Conservation (phyloP, 1,284 basidiomycete species). For the Volvariella surrecta region DNA sequence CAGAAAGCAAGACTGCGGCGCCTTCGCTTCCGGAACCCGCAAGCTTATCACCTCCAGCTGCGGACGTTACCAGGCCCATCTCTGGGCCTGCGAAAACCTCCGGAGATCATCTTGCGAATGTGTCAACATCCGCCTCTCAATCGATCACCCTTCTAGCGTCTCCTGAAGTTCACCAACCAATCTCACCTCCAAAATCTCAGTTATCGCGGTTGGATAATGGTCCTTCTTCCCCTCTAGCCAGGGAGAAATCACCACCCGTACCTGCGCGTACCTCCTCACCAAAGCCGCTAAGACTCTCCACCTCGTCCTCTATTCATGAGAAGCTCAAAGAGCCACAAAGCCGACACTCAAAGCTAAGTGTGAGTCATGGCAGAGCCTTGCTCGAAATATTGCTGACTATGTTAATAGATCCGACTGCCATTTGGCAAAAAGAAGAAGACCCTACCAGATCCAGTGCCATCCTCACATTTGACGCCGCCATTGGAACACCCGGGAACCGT, state of each 20-base stretch:
- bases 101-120: background rate
- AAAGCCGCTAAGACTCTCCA: conserved; percentile 36
- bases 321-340: conserved; percentile 41
- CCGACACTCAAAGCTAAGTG: conserved; percentile 65
- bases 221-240: conserved; percentile 13
- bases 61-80: too few relatives aligned
- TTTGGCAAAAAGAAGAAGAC: conserved; percentile 71
- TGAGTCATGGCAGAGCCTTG: conserved; percentile 29
- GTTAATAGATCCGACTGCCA: conserved; percentile 59
- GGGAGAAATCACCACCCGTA: conserved; percentile 2
- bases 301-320: conserved; percentile 49
- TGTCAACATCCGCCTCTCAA: conserved; percentile 10
- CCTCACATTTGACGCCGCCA: conserved; percentile 35
- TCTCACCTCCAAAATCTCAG: conserved; percentile 26
- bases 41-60: too few relatives aligned
- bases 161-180: conserved; percentile 30
- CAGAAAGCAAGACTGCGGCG: too few relatives aligned
- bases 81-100: too few relatives aligned
- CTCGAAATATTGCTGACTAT: background rate
- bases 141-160: conserved; percentile 24
- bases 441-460: conserved; percentile 36
- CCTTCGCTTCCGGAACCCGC: too few relatives aligned
- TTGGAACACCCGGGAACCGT: conserved; percentile 37
- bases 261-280: conserved; percentile 5
- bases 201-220: conserved; percentile 30